Evolutionary conservation across 306 rosid genomes (phyloP), one percentile per base, ranked within the genome.

Genomic region (Luffa aegyptiaca): DNA sequence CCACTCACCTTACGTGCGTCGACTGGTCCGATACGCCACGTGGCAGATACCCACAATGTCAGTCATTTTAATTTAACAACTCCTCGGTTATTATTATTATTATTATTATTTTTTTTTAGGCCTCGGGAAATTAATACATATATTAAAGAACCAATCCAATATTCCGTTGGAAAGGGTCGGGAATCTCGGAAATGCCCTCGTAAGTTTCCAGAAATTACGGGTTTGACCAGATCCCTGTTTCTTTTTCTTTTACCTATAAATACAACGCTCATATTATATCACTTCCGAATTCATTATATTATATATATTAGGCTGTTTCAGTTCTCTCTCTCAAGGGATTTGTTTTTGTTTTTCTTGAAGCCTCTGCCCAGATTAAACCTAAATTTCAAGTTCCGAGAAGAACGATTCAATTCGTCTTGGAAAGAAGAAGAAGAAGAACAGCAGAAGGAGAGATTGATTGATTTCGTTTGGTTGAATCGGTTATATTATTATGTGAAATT

Each of bases 1-100:
- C 36, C 75, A 69, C 37, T 70, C 7, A 44, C 76, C 55, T 26
- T 72, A 72, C 58, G 77, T 72, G 77, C 77, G 39, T 72, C 58
- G 1, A 12, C 57, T 70, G 18, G 4, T 44, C 2, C 10, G 36
- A 20, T 31, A 2, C n/a, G 44, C 9, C 78, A 73, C 78, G 78
- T 73, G 45, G 42, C 59, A 13, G 13, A 73, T 31, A 26, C 61
- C n/a, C 44, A 33, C 44, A 16, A 7, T 72, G 21, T 26, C 77
- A 71, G 52, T 41, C 13, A 7, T 68, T 68, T 41, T 41, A 39
- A 17, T 66, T 66, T 39, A 37, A 33, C 21, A 64, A 64, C 46
- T 64, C 26, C 45, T 64, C 71, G 17, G 37, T 62, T 63, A 35
- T 36, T 58, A 20, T 58, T 20, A 20, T 12, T 58, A n/a, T 58